Evolutionary conservation across 2,329 filamentous ascomycete species (phyloP).

Genomic region (Colletotrichum sidae): DNA sequence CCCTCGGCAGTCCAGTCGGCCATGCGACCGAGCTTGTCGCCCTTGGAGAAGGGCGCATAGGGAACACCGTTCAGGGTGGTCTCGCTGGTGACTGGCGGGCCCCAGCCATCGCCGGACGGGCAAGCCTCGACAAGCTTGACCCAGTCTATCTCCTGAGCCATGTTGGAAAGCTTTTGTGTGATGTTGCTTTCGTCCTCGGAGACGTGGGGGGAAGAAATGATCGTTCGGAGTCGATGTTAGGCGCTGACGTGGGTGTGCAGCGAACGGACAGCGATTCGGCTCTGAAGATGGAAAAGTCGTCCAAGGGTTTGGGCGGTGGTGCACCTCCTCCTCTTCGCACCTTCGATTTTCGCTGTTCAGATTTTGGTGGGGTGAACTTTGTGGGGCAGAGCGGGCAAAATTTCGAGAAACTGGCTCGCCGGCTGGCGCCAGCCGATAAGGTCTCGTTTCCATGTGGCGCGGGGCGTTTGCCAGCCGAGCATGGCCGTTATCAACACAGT

Average conservation of each 20-base stretch:
- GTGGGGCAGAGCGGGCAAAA: constrained; percentile 40
- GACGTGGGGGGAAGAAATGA: constrained; percentile 6
- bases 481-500: not conserved
- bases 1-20: constrained; percentile 96
- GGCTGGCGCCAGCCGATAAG: constrained; percentile 18
- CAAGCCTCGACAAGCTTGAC: constrained; percentile 77
- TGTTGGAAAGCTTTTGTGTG: constrained; percentile 42
- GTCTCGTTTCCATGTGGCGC: constrained; percentile 30
- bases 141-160: constrained; percentile 67
- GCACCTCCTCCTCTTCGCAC: constrained; percentile 29
- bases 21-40: constrained; percentile 98
- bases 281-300: constrained; percentile 37
- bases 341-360: constrained; percentile 38
- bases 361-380: constrained; percentile 40
- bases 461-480: constrained; percentile 22
- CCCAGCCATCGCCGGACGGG: constrained; percentile 86
- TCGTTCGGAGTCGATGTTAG: constrained; percentile 16
- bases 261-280: constrained; percentile 33
- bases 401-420: constrained; percentile 26
- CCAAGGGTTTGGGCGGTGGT: constrained; percentile 35
- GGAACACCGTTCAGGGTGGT: constrained; percentile 94
- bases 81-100: constrained; percentile 83
- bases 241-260: constrained; percentile 26
- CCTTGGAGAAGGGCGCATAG: constrained; percentile 98
- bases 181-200: not conserved